Conservation (phyloP, 768 basidiomycete species). For the Lentinula detonsa region DNA sequence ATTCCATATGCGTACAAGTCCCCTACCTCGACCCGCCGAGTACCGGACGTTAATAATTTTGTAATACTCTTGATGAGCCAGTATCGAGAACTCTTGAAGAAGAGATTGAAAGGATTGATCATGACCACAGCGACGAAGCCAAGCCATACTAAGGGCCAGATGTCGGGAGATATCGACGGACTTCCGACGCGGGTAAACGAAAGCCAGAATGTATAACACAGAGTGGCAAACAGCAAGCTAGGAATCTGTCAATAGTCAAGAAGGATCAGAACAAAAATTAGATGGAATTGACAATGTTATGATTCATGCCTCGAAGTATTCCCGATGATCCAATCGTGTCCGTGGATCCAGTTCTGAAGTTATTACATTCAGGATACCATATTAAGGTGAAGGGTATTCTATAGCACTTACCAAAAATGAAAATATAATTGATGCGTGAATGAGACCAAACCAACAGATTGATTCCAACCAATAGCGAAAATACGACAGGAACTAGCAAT, state of each 20-base stretch:
- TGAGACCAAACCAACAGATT: slow-evolving; percentile 77
- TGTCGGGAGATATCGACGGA: slow-evolving; percentile 50
- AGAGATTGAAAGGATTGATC: slow-evolving; percentile 71
- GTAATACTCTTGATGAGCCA: slow-evolving; percentile 72
- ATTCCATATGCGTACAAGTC: background rate
- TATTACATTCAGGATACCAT: background rate
- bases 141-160: slow-evolving; percentile 85
- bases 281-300: slow-evolving; percentile 7
- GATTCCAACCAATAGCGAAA: slow-evolving; percentile 72
- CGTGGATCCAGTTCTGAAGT: slow-evolving; percentile 59
- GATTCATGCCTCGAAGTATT: slow-evolving; percentile 52
- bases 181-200: slow-evolving; percentile 65
- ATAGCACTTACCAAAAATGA: slow-evolving; percentile 69
- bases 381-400: slow-evolving; percentile 9
- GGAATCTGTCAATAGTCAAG: slow-evolving; percentile 53
- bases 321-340: slow-evolving; percentile 68
- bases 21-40: slow-evolving; percentile 67
- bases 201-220: slow-evolving; percentile 81
- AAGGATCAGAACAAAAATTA: background rate
- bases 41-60: slow-evolving; percentile 64
- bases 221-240: slow-evolving; percentile 64
- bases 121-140: slow-evolving; percentile 50
- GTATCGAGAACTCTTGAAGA: slow-evolving; percentile 60
- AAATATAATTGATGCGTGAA: slow-evolving; percentile 86
- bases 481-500: slow-evolving; percentile 67